phyloP scores from a whole-genome alignment of 2,329 filamentous ascomycete species.

The Fusarium compactum region DNA sequence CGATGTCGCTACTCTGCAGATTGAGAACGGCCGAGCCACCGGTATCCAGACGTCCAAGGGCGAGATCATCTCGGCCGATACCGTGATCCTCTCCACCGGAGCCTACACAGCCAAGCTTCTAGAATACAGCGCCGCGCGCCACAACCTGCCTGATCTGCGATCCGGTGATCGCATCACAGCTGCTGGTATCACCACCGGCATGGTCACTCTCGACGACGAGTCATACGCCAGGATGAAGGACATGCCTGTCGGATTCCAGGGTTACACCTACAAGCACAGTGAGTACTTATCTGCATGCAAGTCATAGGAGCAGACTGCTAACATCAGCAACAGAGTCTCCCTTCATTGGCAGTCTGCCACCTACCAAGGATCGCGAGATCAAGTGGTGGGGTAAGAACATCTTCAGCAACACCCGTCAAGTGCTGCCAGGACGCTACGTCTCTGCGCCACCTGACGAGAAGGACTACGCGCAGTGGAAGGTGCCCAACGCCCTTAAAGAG shows the following conservation, averaged over 20 bases:
- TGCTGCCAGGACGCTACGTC: conserved; percentile 64
- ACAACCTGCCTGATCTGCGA: conserved; percentile 60
- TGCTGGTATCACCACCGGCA: conserved; percentile 69
- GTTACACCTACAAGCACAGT: conserved; percentile 54
- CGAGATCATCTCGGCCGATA: conserved; percentile 59
- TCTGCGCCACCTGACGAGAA: conserved; percentile 67
- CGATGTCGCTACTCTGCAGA: conserved; percentile 61
- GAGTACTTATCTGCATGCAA: conserved; percentile 34
- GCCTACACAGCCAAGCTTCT: conserved; percentile 70
- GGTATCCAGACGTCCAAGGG: conserved; percentile 65
- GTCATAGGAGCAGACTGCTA: conserved; percentile 49
- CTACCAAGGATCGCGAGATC: conserved; percentile 61
- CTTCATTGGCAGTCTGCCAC: conserved; percentile 69
- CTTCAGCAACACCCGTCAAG: conserved; percentile 67
- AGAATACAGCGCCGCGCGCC: conserved; percentile 62
- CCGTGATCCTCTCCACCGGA: conserved; percentile 66
- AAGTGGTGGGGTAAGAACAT: conserved; percentile 74
- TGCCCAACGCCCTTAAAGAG: conserved; percentile 65
- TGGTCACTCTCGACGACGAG: conserved; percentile 63
- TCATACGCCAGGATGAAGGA: conserved; percentile 59
- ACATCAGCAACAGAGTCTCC: conserved; percentile 57
- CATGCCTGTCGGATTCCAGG: conserved; percentile 63
- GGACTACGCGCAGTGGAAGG: conserved; percentile 74
- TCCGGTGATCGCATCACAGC: conserved; percentile 68
- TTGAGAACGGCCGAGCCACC: conserved; percentile 60